Conservation (phyloP, 169 alveolate species). For the Cryptosporidium tyzzeri region DNA sequence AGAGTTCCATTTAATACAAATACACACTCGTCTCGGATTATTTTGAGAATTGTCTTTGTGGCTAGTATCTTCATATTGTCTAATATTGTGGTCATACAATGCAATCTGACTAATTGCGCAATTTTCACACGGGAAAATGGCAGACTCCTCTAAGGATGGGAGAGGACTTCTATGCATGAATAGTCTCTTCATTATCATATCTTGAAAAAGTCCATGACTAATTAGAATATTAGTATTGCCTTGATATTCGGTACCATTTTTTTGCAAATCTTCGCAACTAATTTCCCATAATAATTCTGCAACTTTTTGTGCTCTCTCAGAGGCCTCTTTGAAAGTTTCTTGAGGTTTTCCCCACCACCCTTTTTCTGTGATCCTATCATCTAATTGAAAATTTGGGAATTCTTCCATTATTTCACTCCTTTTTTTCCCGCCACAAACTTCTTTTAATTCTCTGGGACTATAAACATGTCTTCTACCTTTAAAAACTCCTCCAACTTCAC, state of each 20-base stretch:
- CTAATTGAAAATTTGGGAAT: constrained; percentile 45
- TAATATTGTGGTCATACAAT: neutral
- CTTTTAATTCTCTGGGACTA: neutral
- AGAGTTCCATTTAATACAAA: constrained; percentile 69
- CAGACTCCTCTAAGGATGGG: constrained; percentile 12
- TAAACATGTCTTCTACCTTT: constrained; percentile 23
- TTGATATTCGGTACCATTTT: constrained; percentile 24
- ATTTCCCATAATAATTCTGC: constrained; percentile 43
- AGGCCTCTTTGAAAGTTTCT: constrained; percentile 53
- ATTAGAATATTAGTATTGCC: constrained; percentile 31
- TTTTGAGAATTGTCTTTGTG: neutral
- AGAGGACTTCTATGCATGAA: constrained; percentile 5
- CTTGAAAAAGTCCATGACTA: constrained; percentile 70
- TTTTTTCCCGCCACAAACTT: constrained; percentile 19
- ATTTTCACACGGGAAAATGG: constrained; percentile 56
- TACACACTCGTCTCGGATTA: neutral
- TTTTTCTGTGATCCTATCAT: constrained; percentile 37
- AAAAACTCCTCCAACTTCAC: constrained; percentile 75
- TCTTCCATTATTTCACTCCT: constrained; percentile 34
- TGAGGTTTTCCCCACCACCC: constrained; percentile 74
- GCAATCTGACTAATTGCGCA: constrained; percentile 67
- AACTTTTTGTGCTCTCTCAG: constrained; percentile 42
- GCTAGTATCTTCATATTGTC: neutral
- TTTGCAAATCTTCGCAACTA: constrained; percentile 2
- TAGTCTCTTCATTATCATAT: constrained; percentile 54